Evolutionary conservation across 139 green algal genomes (phyloP).

Genomic region (Asterochloris erici): DNA sequence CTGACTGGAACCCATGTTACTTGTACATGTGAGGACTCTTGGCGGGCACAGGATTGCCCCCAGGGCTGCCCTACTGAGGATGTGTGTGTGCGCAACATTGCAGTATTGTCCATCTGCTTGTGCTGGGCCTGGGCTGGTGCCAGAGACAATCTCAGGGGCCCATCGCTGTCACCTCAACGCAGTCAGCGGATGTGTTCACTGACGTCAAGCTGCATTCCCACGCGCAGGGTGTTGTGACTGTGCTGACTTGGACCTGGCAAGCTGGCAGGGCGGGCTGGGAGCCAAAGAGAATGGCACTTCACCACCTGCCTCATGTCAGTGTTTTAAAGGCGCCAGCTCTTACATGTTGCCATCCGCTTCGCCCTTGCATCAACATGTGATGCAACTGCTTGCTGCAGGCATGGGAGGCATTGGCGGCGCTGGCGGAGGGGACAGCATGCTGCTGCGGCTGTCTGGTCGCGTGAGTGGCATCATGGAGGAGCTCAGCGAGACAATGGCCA

Average conservation of each 20-base stretch:
- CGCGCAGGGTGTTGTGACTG: neutral
- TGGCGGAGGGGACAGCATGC: neutral
- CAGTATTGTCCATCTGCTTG: too few relatives aligned
- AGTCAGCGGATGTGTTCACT: too few relatives aligned
- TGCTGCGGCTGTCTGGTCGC: neutral
- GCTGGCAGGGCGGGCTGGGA: neutral
- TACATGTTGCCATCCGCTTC: neutral
- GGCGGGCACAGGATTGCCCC: too few relatives aligned
- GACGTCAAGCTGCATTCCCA: too few relatives aligned
- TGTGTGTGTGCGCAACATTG: too few relatives aligned
- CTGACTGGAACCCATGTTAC: too few relatives aligned
- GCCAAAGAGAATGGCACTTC: neutral
- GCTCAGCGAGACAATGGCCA: conserved; percentile 11
- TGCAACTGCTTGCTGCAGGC: neutral
- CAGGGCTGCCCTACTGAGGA: too few relatives aligned
- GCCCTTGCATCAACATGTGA: neutral
- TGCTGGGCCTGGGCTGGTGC: too few relatives aligned
- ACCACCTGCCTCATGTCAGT: neutral
- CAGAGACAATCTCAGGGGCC: too few relatives aligned
- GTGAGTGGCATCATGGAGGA: conserved; percentile 10
- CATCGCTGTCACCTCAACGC: too few relatives aligned
- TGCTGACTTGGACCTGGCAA: neutral
- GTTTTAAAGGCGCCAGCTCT: neutral
- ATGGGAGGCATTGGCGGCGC: neutral
- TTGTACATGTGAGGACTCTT: too few relatives aligned